Conservation (phyloP, 2,329 filamentous ascomycete genomes). For the Fusarium sacchari region DNA sequence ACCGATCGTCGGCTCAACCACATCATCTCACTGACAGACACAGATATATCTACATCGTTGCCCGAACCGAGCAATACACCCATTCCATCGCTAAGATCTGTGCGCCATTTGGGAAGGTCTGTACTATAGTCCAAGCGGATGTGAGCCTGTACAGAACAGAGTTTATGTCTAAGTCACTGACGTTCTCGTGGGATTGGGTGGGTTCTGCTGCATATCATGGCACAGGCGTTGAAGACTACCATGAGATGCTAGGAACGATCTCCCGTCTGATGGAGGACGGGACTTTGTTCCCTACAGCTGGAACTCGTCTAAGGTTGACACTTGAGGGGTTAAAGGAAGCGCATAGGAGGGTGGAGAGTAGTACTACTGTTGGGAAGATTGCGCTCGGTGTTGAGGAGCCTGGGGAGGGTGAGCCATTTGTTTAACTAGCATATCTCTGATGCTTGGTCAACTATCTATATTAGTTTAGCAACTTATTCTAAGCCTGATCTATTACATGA, state of each 20-base stretch:
- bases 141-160: neutral
- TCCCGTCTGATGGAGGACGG: neutral
- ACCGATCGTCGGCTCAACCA: fast-evolving
- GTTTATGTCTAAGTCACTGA: neutral
- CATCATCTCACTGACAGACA: neutral
- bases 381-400: neutral
- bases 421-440: neutral
- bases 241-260: neutral
- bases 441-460: no score
- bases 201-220: slow-evolving; percentile 1
- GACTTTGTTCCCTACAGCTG: neutral
- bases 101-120: neutral
- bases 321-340: neutral
- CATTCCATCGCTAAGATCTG: neutral
- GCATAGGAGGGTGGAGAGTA: neutral
- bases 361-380: neutral
- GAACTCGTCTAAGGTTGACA: neutral
- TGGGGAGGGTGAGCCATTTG: neutral
- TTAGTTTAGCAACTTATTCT: no score
- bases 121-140: neutral
- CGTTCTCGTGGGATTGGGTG: neutral
- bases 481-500: no score
- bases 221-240: neutral
- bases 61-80: neutral
- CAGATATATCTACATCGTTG: neutral